These are phyloP conservation scores for Ilex asprella DNA, from an alignment of 257 asterid genomes.

Conservation along the genomic window DNA sequence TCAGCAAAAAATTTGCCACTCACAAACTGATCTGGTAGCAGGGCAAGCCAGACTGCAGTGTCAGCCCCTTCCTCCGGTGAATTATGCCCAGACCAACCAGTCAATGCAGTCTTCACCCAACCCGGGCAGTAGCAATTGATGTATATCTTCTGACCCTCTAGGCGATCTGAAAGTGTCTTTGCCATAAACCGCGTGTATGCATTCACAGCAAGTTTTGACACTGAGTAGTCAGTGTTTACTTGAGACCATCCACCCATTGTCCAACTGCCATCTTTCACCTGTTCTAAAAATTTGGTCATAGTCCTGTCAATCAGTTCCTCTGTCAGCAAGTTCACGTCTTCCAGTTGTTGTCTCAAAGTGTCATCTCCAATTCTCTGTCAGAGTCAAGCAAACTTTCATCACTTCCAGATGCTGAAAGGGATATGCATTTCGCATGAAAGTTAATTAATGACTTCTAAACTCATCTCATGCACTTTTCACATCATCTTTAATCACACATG, in stretches of 20 bases:
- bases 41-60: constrained; percentile 91
- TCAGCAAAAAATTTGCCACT: constrained; percentile 80
- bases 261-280: constrained; percentile 77
- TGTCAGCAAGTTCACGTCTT: constrained; percentile 44
- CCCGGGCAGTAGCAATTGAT: constrained; percentile 89
- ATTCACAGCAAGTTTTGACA: constrained; percentile 76
- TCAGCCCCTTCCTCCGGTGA: constrained; percentile 90
- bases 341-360: constrained; percentile 55
- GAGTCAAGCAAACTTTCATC: constrained; percentile 1
- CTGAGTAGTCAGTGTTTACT: constrained; percentile 74
- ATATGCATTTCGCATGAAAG: too few relatives aligned
- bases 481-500: too few relatives aligned
- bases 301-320: constrained; percentile 67
- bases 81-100: constrained; percentile 82
- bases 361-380: constrained; percentile 62
- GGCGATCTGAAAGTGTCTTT: constrained; percentile 29
- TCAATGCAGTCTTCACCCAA: constrained; percentile 96
- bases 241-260: constrained; percentile 81
- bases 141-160: constrained; percentile 62
- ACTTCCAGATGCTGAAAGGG: background rate
- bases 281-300: constrained; percentile 42
- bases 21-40: constrained; percentile 44
- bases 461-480: too few relatives aligned
- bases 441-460: too few relatives aligned
- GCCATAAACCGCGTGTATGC: constrained; percentile 63